A percentile compares a stretch with the other conserved stretches of the same genome.
These are phyloP conservation scores for Aureobasidium lini DNA, from an alignment of 2,329 filamentous ascomycete genomes.

Conservation along the genomic window DNA sequence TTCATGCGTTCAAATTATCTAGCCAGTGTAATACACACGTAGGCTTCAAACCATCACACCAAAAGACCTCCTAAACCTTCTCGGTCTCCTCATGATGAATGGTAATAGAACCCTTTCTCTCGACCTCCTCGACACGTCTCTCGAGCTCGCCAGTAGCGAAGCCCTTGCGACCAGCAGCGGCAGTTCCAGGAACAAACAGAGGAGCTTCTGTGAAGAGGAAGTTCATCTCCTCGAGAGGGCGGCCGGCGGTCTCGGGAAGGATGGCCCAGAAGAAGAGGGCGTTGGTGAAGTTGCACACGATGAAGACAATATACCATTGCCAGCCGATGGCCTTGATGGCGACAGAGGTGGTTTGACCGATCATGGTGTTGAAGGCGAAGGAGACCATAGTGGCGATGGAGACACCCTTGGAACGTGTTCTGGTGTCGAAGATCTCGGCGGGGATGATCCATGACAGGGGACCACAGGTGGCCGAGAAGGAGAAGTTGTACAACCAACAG, in stretches of 20 bases:
- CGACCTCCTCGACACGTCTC: slow-evolving; percentile 49
- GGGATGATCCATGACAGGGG: slow-evolving; percentile 54
- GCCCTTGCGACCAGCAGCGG: slow-evolving; percentile 37
- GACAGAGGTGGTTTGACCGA: slow-evolving; percentile 59
- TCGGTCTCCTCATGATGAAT: slow-evolving; percentile 11
- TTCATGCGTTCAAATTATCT: background rate
- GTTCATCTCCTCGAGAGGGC: slow-evolving; percentile 53
- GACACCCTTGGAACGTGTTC: slow-evolving; percentile 66
- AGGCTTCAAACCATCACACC: background rate
- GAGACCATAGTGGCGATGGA: slow-evolving; percentile 62
- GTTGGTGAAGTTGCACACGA: slow-evolving; percentile 63
- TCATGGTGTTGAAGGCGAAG: slow-evolving; percentile 72
- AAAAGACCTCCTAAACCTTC: background rate
- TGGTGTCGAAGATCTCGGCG: slow-evolving; percentile 70
- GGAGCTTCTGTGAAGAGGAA: slow-evolving; percentile 56
- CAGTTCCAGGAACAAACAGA: slow-evolving; percentile 53
- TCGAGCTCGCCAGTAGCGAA: slow-evolving; percentile 53
- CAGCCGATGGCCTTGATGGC: slow-evolving; percentile 50
- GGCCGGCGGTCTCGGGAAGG: slow-evolving; percentile 57
- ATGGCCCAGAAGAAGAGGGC: slow-evolving; percentile 61
- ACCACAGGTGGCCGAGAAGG: slow-evolving; percentile 63
- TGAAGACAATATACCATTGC: slow-evolving; percentile 54
- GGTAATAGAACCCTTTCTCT: slow-evolving; percentile 20
- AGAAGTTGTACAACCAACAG: slow-evolving; percentile 77
- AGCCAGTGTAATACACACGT: background rate